Percentiles rank a stretch among this genome's conserved stretches.
Evolutionary conservation across 805 yeast species (phyloP).

Genomic region (Schwanniomyces vanrijiae): DNA sequence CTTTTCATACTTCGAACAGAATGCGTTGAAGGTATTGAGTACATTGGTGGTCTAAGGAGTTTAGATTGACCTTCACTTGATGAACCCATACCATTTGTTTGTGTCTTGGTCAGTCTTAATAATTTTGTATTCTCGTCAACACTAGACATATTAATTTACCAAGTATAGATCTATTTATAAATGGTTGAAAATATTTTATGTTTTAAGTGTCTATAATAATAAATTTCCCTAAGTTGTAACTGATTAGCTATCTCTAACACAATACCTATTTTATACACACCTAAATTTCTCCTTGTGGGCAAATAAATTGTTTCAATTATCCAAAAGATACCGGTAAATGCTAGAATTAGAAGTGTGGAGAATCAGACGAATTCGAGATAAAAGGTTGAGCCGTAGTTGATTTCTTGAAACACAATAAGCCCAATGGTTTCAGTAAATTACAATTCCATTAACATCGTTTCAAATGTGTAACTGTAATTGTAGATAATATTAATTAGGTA

Average conservation of each 20-base stretch:
- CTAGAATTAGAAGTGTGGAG: not conserved
- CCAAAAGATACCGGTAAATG: not conserved
- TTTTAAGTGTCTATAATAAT: not conserved
- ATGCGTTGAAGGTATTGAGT: conserved; percentile 25
- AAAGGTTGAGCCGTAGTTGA: not conserved
- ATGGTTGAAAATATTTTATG: no score
- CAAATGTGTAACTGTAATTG: no score
- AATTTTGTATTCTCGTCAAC: conserved; percentile 10
- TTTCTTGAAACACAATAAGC: no score
- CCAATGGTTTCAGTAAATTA: no score
- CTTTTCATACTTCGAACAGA: conserved; percentile 21
- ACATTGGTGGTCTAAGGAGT: conserved; percentile 23
- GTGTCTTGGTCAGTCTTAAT: not conserved
- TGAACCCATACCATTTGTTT: not conserved
- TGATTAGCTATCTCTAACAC: no score
- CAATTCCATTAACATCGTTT: no score
- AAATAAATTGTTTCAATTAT: no score
- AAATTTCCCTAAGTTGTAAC: no score
- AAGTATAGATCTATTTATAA: not conserved
- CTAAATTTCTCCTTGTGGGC: no score
- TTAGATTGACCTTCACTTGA: not conserved
- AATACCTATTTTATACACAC: no score
- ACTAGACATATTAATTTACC: not conserved
- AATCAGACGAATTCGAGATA: not conserved
- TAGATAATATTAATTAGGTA: no score